These are phyloP conservation scores for Flaveria sonorensis DNA, from an alignment of 129 eudicot species.

Conservation along the genomic window DNA sequence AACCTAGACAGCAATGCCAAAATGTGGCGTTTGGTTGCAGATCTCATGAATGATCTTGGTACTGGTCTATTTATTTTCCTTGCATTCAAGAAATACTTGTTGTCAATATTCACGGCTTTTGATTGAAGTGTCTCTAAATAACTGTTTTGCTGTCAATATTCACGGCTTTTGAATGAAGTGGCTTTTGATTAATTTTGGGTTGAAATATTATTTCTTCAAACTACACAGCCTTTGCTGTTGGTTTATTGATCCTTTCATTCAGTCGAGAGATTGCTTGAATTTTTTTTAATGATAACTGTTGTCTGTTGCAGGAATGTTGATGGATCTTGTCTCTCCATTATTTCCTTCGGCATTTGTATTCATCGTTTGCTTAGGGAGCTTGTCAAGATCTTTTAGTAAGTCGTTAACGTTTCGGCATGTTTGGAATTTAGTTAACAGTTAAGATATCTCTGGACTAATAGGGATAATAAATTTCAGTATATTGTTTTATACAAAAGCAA, in stretches of 20 bases:
- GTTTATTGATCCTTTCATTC: neutral
- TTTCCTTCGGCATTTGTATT: conserved; percentile 92
- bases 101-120: neutral
- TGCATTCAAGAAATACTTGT: neutral
- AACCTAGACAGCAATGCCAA: conserved; percentile 95
- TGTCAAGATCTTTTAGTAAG: conserved; percentile 99
- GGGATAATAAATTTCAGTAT: neutral
- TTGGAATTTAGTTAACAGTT: neutral
- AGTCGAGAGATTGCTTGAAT: conserved; percentile 21
- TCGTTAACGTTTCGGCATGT: conserved; percentile 13
- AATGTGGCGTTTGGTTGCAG: conserved; percentile 99
- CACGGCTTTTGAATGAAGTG: no score
- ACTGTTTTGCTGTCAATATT: conserved; percentile 1
- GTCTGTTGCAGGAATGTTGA: conserved; percentile 82
- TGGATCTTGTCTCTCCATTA: conserved; percentile 97
- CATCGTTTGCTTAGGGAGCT: conserved; percentile 93
- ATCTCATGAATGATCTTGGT: conserved; percentile 99
- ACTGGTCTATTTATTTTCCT: conserved; percentile 26
- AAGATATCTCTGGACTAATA: conserved; percentile 9
- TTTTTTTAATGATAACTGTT: conserved; percentile 17
- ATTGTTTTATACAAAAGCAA: conserved; percentile 4
- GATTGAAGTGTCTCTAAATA: conserved; percentile 8
- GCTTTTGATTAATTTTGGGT: neutral
- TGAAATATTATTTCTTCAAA: neutral
- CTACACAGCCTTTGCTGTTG: conserved; percentile 4